These are phyloP conservation scores for Leccinum boreale DNA, from an alignment of 768 basidiomycete species.

Conservation along the genomic window DNA sequence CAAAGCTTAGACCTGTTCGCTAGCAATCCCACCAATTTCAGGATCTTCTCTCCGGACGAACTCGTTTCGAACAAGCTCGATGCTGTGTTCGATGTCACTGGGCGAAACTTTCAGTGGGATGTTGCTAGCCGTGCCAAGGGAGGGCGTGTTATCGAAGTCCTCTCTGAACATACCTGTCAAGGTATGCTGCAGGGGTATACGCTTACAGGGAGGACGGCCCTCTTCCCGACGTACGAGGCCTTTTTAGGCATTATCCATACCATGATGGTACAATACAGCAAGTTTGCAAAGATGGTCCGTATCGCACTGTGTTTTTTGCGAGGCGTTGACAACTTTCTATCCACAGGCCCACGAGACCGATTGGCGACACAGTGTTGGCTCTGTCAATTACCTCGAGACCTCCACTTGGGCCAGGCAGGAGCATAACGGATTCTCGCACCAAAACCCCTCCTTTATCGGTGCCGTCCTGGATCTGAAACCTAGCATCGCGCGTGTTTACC, in stretches of 20 bases:
- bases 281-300: slow-evolving; percentile 79
- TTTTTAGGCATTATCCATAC: slow-evolving; percentile 89
- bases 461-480: slow-evolving; percentile 81
- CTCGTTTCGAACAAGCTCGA: slow-evolving; percentile 87
- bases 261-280: slow-evolving; percentile 88
- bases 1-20: neutral
- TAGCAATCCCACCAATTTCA: slow-evolving; percentile 74
- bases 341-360: slow-evolving; percentile 50
- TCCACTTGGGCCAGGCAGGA: slow-evolving; percentile 84
- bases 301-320: neutral
- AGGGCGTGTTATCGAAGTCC: slow-evolving; percentile 84
- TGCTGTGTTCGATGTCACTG: slow-evolving; percentile 63
- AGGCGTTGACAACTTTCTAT: neutral
- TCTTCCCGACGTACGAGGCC: slow-evolving; percentile 90
- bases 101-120: slow-evolving; percentile 88
- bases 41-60: slow-evolving; percentile 91
- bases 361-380: slow-evolving; percentile 71
- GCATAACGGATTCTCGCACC: slow-evolving; percentile 89
- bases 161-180: slow-evolving; percentile 86
- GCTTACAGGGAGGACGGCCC: slow-evolving; percentile 77
- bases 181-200: slow-evolving; percentile 93
- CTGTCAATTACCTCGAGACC: slow-evolving; percentile 85
- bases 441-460: slow-evolving; percentile 84
- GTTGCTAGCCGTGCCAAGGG: slow-evolving; percentile 59
- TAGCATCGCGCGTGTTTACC: slow-evolving; percentile 67